A percentile compares a stretch with the other conserved stretches of the same genome.
Evolutionary conservation across 768 basidiomycete genomes (phyloP).

Genomic region (Russula compacta): DNA sequence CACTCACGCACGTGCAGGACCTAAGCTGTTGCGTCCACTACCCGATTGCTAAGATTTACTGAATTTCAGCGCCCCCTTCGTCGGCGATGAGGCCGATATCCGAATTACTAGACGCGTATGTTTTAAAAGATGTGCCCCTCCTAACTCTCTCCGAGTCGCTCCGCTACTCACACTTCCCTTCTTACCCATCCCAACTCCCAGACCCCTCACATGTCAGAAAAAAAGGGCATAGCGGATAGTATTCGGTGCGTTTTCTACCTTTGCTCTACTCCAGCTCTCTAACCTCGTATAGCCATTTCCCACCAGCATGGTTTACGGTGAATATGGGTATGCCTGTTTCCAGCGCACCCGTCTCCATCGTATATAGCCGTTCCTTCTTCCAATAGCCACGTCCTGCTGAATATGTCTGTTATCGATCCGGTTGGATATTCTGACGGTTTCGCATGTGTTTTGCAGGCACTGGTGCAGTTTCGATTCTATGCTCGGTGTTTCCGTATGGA

Average conservation of each 20-base stretch:
- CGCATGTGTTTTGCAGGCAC: slow-evolving; percentile 29
- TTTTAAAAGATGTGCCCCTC: neutral
- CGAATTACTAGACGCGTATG: neutral
- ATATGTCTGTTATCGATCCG: neutral
- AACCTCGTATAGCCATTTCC: slow-evolving; percentile 35
- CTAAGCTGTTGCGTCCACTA: too few relatives aligned
- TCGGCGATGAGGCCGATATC: neutral
- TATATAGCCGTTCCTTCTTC: neutral
- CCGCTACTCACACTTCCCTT: neutral
- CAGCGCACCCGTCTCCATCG: neutral
- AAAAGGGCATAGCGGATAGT: slow-evolving; percentile 30
- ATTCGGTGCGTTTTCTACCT: slow-evolving; percentile 25
- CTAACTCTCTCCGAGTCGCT: too few relatives aligned
- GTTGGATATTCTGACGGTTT: neutral
- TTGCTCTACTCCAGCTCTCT: neutral
- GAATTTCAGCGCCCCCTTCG: too few relatives aligned
- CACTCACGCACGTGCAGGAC: too few relatives aligned
- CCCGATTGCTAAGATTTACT: too few relatives aligned
- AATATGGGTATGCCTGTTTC: slow-evolving; percentile 38
- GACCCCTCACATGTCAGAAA: neutral
- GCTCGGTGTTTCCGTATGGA: slow-evolving; percentile 50
- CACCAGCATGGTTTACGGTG: slow-evolving; percentile 47
- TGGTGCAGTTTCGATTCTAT: slow-evolving; percentile 45
- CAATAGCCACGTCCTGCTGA: neutral
- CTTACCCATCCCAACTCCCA: neutral